Base-by-base conservation (phyloP, 2,329 filamentous ascomycete species). In the Arachnomyces sp. region DNA sequence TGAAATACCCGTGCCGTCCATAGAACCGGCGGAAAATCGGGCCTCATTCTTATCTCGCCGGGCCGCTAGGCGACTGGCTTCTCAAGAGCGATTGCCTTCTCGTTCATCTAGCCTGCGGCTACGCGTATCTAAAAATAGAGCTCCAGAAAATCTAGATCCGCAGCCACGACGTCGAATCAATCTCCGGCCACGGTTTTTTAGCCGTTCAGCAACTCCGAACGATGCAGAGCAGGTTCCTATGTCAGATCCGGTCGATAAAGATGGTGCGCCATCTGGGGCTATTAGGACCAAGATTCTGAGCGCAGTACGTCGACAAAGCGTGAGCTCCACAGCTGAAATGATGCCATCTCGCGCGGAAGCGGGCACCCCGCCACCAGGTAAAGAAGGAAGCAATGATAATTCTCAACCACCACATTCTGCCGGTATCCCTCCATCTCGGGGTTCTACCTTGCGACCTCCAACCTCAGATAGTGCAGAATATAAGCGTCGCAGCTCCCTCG, bases 401-500 rank as follows among this genome's bases (percentile, higher is more conserved):
- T 25, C 21, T 9, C 21, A 25, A 25, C 21, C 21, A 9, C 21
- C 21, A 5, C 21, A 5, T 5, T 25, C 21, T 5, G 21, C 21
- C 21, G 21, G 21, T 5, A 25, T 25, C 25, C 30, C 50, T 9
- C 36, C 46, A 15, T 45, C 53, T 9, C 44, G 47, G 14, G 50
- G 46, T 13, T 39, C 48, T 2, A 40, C 49, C 7, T 41, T 38
- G 17, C 49, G 52, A 15, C 54, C 54, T 2, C 44, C 46, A 7
- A 56, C 57, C 28, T 56, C 60, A 2, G 51, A 57, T 30, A 52
- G 51, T 37, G 49, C 47, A 15, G 60, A 61, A 7, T 55, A 61
- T 40, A 62, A 62, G 40, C 54, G 62, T 15, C 62, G 59, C 32
- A 58, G 59, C 40, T 65, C 63, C 2, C 46, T 61, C 4, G 53